These are phyloP conservation scores for Viola pubescens DNA, from an alignment of 441 rosid genomes.

Conservation along the genomic window DNA sequence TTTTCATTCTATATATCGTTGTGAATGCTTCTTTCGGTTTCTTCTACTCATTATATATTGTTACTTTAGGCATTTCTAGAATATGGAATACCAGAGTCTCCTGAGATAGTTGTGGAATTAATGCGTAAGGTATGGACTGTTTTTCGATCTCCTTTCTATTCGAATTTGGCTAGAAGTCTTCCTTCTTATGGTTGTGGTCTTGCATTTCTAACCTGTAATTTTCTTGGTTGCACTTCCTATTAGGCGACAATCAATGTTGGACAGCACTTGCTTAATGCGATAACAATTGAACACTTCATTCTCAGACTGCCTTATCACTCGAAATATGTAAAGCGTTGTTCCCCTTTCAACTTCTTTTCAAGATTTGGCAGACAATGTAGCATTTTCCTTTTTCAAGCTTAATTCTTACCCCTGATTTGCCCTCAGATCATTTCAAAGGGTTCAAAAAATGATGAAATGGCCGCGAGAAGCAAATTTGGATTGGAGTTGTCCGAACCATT, in stretches of 20 bases:
- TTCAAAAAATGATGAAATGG: constrained; percentile 48
- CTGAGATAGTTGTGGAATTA: constrained; percentile 49
- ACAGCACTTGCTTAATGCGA: constrained; percentile 57
- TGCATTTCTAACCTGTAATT: background rate
- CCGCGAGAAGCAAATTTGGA: constrained; percentile 50
- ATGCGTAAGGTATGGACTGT: constrained; percentile 54
- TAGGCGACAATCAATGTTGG: constrained; percentile 75
- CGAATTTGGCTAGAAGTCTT: background rate
- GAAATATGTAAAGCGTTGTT: constrained; percentile 45
- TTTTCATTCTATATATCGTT: background rate
- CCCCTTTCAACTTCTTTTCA: constrained; percentile 17
- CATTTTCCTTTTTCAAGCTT: constrained; percentile 1
- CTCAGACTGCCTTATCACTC: constrained; percentile 68
- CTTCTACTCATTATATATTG: constrained; percentile 2
- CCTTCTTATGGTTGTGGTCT: background rate
- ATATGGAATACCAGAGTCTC: constrained; percentile 64
- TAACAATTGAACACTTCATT: constrained; percentile 81
- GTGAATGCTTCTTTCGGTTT: background rate
- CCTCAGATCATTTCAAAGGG: constrained; percentile 40
- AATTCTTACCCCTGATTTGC: constrained; percentile 12
- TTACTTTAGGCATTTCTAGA: constrained; percentile 61
- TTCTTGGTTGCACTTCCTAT: background rate
- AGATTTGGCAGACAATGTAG: constrained; percentile 9
- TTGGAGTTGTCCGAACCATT: constrained; percentile 80
- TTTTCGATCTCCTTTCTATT: background rate